Base-by-base conservation (phyloP, 306 rosid species). In the Vicia sativa region DNA sequence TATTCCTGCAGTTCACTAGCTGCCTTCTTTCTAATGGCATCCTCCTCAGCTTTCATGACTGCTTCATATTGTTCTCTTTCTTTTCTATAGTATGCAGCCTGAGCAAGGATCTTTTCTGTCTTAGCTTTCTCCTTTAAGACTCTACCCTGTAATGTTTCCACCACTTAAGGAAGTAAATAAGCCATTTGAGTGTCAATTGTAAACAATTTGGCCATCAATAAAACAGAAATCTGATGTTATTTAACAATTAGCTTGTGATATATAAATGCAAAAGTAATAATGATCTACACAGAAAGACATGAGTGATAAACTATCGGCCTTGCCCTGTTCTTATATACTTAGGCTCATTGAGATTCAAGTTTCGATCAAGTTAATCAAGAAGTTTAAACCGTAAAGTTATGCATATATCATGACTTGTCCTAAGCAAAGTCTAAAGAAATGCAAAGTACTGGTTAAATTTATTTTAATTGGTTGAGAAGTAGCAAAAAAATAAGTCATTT, bases 71-170 rank as follows among this genome's bases (percentile, higher is more conserved):
- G 81, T 61, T 78, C 77, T 64, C 79, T 84, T 67, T 82, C 86
- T 69, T 74, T 79, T 63, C 68, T 88, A 45, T 80, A 57, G 44
- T 72, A 78, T 37, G 79, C 77, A 38, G 79, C 81, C 71, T 71
- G 84, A n/a, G 74, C 77, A 12, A 88, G 79, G 38, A 84, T 41
- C 73, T 70, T 77, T 35, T 76, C 91, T 70, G 56, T 84, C 18
- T 55, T 81, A 14, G n/a, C 77, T 69, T 58, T 82, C 69, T 76
- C 87, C 65, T 9, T 67, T 74, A 81, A 79, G 80, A 76, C 49
- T 68, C 68, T 78, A 67, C 76, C 83, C 91, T 88, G 86, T 65
- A 68, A 63, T 11, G 25, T 79, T 46, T 49, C 56, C 70, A 34
- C 10, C 56, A 55, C n/a, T 74, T 16, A 68, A 15, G 45, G 14